Percentiles rank a stretch among this genome's conserved stretches.
Conservation (phyloP, 768 basidiomycete species). For the Austroboletus eburneus region DNA sequence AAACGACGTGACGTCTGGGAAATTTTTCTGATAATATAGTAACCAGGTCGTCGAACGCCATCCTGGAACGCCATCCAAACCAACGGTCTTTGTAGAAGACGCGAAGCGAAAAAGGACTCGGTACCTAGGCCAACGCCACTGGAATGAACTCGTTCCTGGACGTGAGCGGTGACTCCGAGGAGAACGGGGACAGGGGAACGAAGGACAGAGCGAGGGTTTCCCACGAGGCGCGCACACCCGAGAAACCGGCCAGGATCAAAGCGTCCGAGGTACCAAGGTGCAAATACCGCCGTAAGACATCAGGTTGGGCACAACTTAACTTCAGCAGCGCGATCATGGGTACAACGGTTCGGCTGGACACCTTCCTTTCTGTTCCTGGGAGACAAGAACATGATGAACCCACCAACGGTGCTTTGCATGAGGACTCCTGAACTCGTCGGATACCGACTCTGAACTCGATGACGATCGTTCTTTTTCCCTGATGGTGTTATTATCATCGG, state of each 20-base stretch:
- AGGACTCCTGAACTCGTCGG: background rate
- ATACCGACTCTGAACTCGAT: background rate
- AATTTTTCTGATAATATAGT: background rate
- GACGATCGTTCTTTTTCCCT: background rate
- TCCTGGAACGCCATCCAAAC: constrained; percentile 11
- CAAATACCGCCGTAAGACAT: constrained; percentile 17
- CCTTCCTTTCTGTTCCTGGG: constrained; percentile 12
- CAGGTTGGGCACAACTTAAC: background rate
- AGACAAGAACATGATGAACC: background rate
- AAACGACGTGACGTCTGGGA: background rate
- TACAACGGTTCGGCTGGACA: constrained; percentile 2
- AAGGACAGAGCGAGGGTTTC: background rate
- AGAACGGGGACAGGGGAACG: too few species aligned
- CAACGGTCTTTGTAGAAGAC: constrained; percentile 18
- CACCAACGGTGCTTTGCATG: too few species aligned
- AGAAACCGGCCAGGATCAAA: background rate
- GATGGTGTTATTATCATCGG: background rate
- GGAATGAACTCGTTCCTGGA: constrained; percentile 15
- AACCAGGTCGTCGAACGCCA: constrained; percentile 14
- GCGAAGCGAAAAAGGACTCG: constrained; percentile 8
- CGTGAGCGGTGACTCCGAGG: too few species aligned
- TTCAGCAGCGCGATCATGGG: constrained; percentile 8
- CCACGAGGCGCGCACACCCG: background rate
- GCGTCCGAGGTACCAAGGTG: background rate
- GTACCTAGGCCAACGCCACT: background rate